A percentile compares a stretch with the other conserved stretches of the same genome.
phyloP scores from a whole-genome alignment of 345 rosid genomes.

The Moricandia moricandioides region DNA sequence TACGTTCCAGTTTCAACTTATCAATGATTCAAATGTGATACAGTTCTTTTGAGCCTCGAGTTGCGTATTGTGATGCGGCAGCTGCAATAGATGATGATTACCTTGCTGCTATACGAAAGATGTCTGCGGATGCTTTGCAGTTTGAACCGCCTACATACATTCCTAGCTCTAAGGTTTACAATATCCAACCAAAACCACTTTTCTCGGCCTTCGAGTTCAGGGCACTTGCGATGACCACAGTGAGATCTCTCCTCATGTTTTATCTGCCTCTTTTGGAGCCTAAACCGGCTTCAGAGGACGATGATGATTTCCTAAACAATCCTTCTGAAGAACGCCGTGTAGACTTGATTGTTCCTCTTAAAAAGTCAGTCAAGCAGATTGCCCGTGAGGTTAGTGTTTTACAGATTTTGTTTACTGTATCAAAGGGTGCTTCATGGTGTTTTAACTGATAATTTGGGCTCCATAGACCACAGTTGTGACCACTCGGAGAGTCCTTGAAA shows the following conservation, averaged over 20 bases:
- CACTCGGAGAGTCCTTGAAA: slow-evolving; percentile 80
- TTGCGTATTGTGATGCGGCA: slow-evolving; percentile 89
- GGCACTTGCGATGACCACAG: slow-evolving; percentile 71
- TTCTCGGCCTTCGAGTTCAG: slow-evolving; percentile 81
- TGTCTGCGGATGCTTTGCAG: slow-evolving; percentile 43
- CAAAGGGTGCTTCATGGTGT: slow-evolving; percentile 8
- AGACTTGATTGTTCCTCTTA: slow-evolving; percentile 79
- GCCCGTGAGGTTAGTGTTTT: slow-evolving; percentile 65
- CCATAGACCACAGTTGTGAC: slow-evolving; percentile 81
- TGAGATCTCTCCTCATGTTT: slow-evolving; percentile 79
- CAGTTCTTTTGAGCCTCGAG: slow-evolving; percentile 56
- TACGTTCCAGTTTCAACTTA: not conserved
- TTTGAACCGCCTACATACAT: slow-evolving; percentile 46
- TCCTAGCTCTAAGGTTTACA: slow-evolving; percentile 58
- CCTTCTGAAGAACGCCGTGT: slow-evolving; percentile 41
- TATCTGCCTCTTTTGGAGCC: slow-evolving; percentile 97
- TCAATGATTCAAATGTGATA: slow-evolving; percentile 21
- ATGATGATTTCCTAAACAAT: slow-evolving; percentile 65
- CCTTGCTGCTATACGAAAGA: slow-evolving; percentile 46
- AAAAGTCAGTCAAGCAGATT: slow-evolving; percentile 85
- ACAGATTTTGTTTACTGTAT: not conserved
- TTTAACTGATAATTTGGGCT: too few relatives aligned
- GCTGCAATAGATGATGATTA: slow-evolving; percentile 57
- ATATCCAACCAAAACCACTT: slow-evolving; percentile 69
- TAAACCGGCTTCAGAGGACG: slow-evolving; percentile 49